A percentile compares a stretch with the other conserved stretches of the same genome.
Evolutionary conservation across 192 early-diverging fungal species (phyloP).

Genomic region (Linnemannia schmuckeri): DNA sequence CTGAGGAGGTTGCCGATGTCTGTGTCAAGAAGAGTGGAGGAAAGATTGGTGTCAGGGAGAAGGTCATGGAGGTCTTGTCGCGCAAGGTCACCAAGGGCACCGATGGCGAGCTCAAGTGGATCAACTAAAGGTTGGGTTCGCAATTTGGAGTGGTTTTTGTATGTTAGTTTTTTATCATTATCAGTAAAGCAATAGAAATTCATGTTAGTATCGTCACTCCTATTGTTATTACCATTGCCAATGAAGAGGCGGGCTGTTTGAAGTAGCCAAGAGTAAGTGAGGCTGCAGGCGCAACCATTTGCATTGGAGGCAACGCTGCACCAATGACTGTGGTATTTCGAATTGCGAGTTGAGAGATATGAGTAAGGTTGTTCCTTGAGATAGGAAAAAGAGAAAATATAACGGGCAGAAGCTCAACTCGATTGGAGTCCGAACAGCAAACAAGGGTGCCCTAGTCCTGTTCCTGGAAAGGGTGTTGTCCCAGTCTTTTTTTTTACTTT

Average conservation of each 20-base stretch:
- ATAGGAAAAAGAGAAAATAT: neutral
- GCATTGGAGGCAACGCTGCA: neutral
- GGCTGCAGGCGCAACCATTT: neutral
- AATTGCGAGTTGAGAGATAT: neutral
- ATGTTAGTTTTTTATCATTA: neutral
- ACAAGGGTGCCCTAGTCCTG: neutral
- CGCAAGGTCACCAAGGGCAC: conserved; percentile 58
- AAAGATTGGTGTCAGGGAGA: conserved; percentile 80
- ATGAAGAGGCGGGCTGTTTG: neutral
- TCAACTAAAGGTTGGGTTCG: conserved; percentile 14
- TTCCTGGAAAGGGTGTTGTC: neutral
- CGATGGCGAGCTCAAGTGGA: conserved; percentile 57
- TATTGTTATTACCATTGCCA: neutral
- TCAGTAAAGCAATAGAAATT: neutral
- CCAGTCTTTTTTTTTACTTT: neutral
- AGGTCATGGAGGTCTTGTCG: conserved; percentile 73
- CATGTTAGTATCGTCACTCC: neutral
- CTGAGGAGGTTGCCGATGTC: conserved; percentile 69
- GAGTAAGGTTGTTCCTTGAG: neutral
- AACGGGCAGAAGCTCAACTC: neutral
- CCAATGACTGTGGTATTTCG: neutral
- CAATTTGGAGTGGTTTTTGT: neutral
- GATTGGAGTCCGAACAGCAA: neutral
- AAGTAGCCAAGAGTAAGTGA: neutral
- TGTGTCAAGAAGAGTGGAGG: conserved; percentile 67